Evolutionary conservation across 805 yeast species (phyloP).

Genomic region (Kazachstania viticola): DNA sequence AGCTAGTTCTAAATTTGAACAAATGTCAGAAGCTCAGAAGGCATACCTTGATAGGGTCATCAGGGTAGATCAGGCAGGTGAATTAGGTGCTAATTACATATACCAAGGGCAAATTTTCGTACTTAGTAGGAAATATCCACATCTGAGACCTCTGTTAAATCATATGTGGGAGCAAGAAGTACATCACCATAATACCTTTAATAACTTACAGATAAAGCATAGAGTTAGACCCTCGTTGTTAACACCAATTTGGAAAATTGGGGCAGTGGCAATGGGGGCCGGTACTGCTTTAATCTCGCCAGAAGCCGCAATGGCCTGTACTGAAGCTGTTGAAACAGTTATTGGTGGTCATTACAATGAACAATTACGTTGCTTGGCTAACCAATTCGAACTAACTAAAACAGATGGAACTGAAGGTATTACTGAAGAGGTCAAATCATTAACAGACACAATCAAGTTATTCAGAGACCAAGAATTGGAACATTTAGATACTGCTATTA

Average conservation of each 20-base stretch:
- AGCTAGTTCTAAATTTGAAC: slow-evolving; percentile 12
- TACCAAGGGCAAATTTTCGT: slow-evolving; percentile 84
- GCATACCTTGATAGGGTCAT: slow-evolving; percentile 66
- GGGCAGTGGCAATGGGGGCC: slow-evolving; percentile 79
- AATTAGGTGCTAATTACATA: slow-evolving; percentile 87
- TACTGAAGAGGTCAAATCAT: slow-evolving; percentile 40
- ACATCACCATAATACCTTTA: slow-evolving; percentile 80
- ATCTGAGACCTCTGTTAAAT: slow-evolving; percentile 63
- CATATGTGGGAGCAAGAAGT: slow-evolving; percentile 99
- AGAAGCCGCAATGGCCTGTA: slow-evolving; percentile 99
- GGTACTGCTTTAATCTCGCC: slow-evolving; percentile 79
- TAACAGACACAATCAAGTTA: slow-evolving; percentile 53
- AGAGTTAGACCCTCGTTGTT: slow-evolving; percentile 85
- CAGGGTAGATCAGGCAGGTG: slow-evolving; percentile 97
- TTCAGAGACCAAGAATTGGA: slow-evolving; percentile 93
- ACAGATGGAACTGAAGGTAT: slow-evolving; percentile 20
- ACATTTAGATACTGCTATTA: slow-evolving; percentile 88
- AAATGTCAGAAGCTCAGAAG: slow-evolving; percentile 40
- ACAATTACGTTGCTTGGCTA: slow-evolving; percentile 68
- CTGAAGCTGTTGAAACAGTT: slow-evolving; percentile 97
- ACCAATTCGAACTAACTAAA: slow-evolving; percentile 43
- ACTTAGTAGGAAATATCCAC: slow-evolving; percentile 57
- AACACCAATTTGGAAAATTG: slow-evolving; percentile 88
- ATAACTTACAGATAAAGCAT: slow-evolving; percentile 57
- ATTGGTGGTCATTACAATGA: slow-evolving; percentile 93